These are phyloP conservation scores for Cercospora sp. DNA, from an alignment of 2,329 filamentous ascomycete genomes.

Conservation along the genomic window DNA sequence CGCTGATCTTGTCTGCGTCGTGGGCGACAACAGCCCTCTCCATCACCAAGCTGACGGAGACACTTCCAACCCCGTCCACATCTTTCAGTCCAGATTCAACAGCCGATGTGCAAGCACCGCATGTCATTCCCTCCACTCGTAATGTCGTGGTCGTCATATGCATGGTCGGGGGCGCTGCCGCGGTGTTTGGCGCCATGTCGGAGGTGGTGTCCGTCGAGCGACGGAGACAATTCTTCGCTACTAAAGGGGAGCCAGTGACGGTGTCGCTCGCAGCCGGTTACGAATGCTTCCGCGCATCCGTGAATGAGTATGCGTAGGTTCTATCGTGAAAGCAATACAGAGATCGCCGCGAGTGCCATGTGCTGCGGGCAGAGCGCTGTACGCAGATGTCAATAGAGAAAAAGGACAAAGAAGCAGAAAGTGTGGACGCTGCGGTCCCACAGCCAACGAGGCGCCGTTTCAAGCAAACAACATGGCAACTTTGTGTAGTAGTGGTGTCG, in stretches of 20 bases:
- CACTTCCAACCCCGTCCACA: conserved; percentile 76
- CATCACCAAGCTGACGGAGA: conserved; percentile 93
- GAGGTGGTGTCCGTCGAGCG: not conserved
- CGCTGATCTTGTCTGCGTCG: conserved; percentile 71
- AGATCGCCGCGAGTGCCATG: not conserved
- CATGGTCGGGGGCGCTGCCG: conserved; percentile 19
- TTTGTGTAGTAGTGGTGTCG: not conserved
- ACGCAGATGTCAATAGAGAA: conserved; percentile 9
- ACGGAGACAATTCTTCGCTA: not conserved
- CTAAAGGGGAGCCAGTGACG: not conserved
- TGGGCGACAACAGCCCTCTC: conserved; percentile 91
- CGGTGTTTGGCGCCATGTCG: conserved; percentile 1
- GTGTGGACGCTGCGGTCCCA: not conserved
- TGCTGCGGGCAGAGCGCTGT: not conserved
- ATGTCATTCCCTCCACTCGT: conserved; percentile 81
- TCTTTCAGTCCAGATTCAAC: conserved; percentile 85
- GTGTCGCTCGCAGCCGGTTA: not conserved
- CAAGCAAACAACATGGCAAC: conserved; percentile 1
- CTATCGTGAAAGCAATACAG: conserved; percentile 8
- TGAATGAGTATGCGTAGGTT: not conserved
- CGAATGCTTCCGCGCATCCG: not conserved
- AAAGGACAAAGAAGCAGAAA: not conserved
- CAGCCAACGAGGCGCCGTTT: conserved; percentile 4
- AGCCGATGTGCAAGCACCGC: conserved; percentile 89
- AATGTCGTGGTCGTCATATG: conserved; percentile 88